A percentile compares a stretch with the other conserved stretches of the same genome.
These are phyloP conservation scores for Colletotrichum incanum DNA, from an alignment of 2,329 filamentous ascomycete genomes.

Conservation along the genomic window DNA sequence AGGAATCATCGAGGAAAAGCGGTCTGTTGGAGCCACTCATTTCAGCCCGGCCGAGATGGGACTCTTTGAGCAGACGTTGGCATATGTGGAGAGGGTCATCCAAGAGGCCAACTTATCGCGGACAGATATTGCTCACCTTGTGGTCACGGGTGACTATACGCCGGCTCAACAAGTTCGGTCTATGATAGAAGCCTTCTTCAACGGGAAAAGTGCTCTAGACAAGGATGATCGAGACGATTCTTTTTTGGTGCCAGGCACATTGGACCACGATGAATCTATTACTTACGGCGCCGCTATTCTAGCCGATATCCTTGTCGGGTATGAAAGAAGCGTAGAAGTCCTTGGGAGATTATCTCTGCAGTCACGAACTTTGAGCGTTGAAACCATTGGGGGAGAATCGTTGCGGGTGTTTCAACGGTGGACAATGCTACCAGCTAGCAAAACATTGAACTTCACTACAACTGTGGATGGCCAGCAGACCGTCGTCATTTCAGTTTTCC, in stretches of 20 bases:
- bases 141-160: slow-evolving; percentile 7
- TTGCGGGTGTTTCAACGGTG: neutral
- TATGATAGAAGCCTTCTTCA: neutral
- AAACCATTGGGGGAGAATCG: neutral
- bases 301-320: neutral
- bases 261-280: slow-evolving; percentile 6
- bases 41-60: neutral
- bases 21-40: neutral
- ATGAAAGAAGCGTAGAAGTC: neutral
- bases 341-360: neutral
- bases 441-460: neutral
- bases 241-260: neutral
- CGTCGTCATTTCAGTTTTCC: slow-evolving; percentile 5
- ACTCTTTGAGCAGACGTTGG: neutral
- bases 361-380: neutral
- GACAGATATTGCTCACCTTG: neutral
- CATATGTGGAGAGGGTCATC: neutral
- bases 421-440: neutral
- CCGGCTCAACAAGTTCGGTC: neutral
- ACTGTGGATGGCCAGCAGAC: neutral
- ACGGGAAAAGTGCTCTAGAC: no score
- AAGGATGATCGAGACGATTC: neutral
- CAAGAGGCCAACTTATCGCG: neutral
- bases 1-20: neutral
- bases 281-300: slow-evolving; percentile 1